Conservation (phyloP, 176 grass and related monocot genomes). For the Bonia amplexicaulis region DNA sequence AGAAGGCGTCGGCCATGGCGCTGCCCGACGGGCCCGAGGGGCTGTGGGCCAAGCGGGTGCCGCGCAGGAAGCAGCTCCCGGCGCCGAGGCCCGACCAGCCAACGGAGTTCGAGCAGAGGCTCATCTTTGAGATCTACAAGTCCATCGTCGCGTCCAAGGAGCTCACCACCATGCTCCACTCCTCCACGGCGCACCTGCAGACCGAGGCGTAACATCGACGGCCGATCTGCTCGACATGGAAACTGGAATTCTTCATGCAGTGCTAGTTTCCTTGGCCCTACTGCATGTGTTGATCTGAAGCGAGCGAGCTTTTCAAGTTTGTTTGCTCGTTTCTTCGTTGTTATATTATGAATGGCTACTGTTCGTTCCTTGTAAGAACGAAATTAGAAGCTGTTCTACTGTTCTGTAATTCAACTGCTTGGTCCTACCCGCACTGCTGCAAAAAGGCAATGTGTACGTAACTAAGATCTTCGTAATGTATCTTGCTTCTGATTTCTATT, state of each 20-base stretch:
- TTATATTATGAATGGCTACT: not conserved
- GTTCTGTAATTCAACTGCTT: not conserved
- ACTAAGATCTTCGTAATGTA: not conserved
- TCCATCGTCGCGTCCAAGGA: constrained; percentile 67
- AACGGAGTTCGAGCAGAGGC: constrained; percentile 47
- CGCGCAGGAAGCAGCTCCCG: constrained; percentile 18
- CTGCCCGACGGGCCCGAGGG: constrained; percentile 25
- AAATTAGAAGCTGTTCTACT: not conserved
- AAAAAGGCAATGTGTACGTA: not conserved
- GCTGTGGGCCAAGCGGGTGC: constrained; percentile 43
- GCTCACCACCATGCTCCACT: constrained; percentile 50
- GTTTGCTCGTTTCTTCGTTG: not conserved
- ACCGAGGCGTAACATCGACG: not conserved
- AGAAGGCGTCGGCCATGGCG: constrained; percentile 30
- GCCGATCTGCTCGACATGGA: constrained; percentile 6
- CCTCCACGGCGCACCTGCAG: constrained; percentile 24
- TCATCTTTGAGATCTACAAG: constrained; percentile 80
- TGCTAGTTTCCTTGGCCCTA: not conserved
- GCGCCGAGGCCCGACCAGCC: not conserved
- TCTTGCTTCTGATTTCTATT: no score
- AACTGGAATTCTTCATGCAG: not conserved
- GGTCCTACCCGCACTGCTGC: not conserved
- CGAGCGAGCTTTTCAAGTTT: not conserved
- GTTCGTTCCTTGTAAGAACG: not conserved
- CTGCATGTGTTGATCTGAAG: not conserved